Conservation (phyloP, 2,329 filamentous ascomycete species). For the Sphaerostilbella broomeana region DNA sequence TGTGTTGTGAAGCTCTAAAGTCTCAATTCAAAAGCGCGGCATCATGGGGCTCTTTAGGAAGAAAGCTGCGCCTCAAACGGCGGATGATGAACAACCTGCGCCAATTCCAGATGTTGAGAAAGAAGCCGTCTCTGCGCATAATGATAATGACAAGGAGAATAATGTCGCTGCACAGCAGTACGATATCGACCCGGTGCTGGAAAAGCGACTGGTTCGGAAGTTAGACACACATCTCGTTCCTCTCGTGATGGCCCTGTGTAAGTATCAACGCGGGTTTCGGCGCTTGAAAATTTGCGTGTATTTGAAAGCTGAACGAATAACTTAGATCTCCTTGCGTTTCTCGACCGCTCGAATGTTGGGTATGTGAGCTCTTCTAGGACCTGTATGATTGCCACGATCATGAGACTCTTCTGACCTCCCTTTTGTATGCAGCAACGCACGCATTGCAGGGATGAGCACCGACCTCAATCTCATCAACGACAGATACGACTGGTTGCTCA, state of each 20-base stretch:
- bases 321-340: constrained; percentile 16
- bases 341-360: constrained; percentile 19
- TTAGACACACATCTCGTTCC: constrained; percentile 15
- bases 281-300: neutral
- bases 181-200: constrained; percentile 16
- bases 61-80: no score
- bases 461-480: constrained; percentile 16
- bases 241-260: constrained; percentile 13
- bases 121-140: neutral
- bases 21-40: no score
- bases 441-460: constrained; percentile 19
- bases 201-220: constrained; percentile 16
- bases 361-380: constrained; percentile 5
- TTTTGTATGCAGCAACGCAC: constrained; percentile 17
- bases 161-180: constrained; percentile 12
- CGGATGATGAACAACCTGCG: no score
- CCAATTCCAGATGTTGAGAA: neutral
- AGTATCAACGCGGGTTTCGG: neutral
- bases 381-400: no score
- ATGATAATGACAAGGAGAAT: no score
- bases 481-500: constrained; percentile 22
- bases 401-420: neutral
- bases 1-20: no score
- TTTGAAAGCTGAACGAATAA: neutral
- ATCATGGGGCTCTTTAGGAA: no score